Conservation (phyloP, 2,329 filamentous ascomycete genomes). For the Neonectria ditissima region DNA sequence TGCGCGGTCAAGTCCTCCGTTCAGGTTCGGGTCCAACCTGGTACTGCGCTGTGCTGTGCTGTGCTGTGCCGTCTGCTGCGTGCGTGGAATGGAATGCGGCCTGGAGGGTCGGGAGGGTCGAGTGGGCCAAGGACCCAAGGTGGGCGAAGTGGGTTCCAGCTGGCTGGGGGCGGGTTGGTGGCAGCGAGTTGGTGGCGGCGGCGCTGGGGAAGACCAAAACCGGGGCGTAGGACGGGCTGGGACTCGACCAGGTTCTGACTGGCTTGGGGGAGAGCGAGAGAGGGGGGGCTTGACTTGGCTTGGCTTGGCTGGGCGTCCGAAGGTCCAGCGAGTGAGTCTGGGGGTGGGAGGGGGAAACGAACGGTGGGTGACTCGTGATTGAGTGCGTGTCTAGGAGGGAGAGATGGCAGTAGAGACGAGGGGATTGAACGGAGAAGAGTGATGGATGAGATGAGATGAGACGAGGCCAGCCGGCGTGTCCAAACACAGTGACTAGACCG, state of each 20-base stretch:
- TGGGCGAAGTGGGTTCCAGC: constrained; percentile 3
- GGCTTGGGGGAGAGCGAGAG: too few relatives aligned
- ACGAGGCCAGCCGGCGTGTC: background rate
- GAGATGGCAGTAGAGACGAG: background rate
- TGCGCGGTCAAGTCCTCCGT: background rate
- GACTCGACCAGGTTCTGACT: constrained; percentile 1
- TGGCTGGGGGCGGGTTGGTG: constrained; percentile 18
- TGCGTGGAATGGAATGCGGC: background rate
- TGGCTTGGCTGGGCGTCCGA: background rate
- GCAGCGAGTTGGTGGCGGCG: constrained; percentile 1
- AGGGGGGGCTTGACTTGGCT: background rate
- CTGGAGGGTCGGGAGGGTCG: background rate
- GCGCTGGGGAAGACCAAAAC: constrained; percentile 22
- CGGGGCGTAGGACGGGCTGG: constrained; percentile 16
- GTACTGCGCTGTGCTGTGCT: too few relatives aligned
- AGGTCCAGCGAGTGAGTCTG: background rate
- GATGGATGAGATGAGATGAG: background rate
- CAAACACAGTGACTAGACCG: constrained; percentile 15
- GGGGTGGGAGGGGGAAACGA: background rate
- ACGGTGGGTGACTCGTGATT: background rate
- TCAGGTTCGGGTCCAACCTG: background rate
- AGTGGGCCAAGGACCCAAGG: too few relatives aligned
- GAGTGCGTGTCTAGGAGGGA: background rate
- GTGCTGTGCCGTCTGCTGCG: background rate
- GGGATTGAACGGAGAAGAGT: background rate